Percentiles rank a stretch among this genome's conserved stretches.
Evolutionary conservation across 345 rosid genomes (phyloP).

Genomic region (Cardamine chenopodiifolia): DNA sequence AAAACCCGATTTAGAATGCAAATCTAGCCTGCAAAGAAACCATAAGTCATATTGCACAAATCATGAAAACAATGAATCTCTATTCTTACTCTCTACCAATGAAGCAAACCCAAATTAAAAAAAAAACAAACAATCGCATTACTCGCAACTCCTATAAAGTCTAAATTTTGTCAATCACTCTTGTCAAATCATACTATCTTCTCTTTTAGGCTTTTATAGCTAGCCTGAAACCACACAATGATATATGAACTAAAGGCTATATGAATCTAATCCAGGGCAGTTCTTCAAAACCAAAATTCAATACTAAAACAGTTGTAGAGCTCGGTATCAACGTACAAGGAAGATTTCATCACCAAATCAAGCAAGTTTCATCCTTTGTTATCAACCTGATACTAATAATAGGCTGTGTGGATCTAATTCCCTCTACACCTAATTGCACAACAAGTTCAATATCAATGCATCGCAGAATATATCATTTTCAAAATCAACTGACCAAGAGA

Average conservation of each 20-base stretch:
- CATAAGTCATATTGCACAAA: conserved; percentile 1
- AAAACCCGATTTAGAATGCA: background rate
- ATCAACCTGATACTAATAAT: background rate
- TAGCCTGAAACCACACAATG: conserved; percentile 1
- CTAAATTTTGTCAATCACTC: background rate
- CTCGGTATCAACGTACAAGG: background rate
- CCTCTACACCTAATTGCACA: background rate
- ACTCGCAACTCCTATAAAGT: background rate
- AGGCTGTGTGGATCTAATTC: background rate
- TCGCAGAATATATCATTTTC: background rate
- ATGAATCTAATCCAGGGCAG: background rate
- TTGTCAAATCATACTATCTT: background rate
- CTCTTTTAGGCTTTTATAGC: background rate
- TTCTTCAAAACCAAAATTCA: background rate
- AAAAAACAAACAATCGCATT: too few relatives aligned
- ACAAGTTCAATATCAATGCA: conserved; percentile 22
- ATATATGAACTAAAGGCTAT: background rate
- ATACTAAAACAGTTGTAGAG: conserved; percentile 13
- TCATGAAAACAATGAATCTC: background rate
- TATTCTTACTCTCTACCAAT: background rate
- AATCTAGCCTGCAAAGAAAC: background rate
- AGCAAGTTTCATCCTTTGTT: conserved; percentile 19
- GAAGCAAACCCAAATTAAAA: background rate
- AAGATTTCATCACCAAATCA: conserved; percentile 10
- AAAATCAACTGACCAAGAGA: conserved; percentile 26